phyloP scores from a whole-genome alignment of 345 rosid genomes.

The Sapria himalayana region DNA sequence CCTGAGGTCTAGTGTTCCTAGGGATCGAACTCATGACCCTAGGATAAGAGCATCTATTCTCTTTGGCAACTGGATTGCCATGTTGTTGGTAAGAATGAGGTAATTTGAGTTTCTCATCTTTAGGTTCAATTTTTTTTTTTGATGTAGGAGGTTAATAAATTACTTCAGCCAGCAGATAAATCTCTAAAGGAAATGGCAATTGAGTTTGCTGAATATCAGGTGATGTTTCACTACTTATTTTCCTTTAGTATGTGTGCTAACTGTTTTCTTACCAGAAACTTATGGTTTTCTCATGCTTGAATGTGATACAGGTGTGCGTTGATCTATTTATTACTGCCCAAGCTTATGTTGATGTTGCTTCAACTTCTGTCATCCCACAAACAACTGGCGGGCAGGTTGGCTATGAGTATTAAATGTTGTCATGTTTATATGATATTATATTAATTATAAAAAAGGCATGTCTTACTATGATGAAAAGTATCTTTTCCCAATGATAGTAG shows the following conservation, averaged over 20 bases:
- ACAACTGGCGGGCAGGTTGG: slow-evolving; percentile 99
- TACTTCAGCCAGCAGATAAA: slow-evolving; percentile 88
- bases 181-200: slow-evolving; percentile 83
- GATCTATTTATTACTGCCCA: slow-evolving; percentile 81
- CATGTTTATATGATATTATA: neutral
- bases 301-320: slow-evolving; percentile 64
- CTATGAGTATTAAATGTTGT: no score
- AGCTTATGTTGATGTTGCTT: slow-evolving; percentile 75
- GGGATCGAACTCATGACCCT: no score
- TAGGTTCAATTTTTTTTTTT: slow-evolving; percentile 6
- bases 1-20: no score
- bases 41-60: no score
- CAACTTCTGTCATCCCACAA: slow-evolving; percentile 71
- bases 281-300: no score
- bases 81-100: no score
- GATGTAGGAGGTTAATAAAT: slow-evolving; percentile 77
- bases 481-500: no score
- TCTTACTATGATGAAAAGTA: no score
- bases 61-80: no score
- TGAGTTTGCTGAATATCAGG: slow-evolving; percentile 99
- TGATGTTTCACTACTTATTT: slow-evolving; percentile 10
- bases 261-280: slow-evolving; percentile 9
- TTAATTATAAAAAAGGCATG: no score
- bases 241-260: slow-evolving; percentile 7
- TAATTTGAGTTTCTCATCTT: no score